A percentile compares a stretch with the other conserved stretches of the same genome.
Conservation (phyloP, 2,329 filamentous ascomycete genomes). For the Dothistroma pini region DNA sequence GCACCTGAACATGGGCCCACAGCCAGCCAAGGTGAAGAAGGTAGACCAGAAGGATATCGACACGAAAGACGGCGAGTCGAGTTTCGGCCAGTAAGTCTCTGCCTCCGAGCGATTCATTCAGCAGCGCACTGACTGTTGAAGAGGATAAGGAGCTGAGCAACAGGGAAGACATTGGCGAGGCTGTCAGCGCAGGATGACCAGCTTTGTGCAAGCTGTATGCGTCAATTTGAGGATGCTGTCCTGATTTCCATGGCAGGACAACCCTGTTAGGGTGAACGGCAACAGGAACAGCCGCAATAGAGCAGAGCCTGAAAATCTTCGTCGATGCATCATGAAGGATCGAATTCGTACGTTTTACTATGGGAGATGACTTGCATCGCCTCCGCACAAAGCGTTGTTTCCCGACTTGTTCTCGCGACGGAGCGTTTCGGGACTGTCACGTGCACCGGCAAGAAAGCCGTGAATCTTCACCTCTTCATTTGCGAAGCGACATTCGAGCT, state of each 20-base stretch:
- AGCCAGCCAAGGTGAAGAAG: conserved; percentile 67
- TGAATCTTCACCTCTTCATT: background rate
- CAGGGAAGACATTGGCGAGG: background rate
- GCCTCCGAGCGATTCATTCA: too few relatives aligned
- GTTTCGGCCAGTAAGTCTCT: conserved; percentile 48
- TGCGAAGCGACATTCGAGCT: background rate
- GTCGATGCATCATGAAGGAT: background rate
- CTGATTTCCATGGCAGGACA: background rate
- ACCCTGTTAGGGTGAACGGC: background rate
- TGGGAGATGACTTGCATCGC: background rate
- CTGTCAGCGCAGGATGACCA: background rate
- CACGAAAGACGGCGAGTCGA: conserved; percentile 61
- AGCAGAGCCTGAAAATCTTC: conserved; percentile 6
- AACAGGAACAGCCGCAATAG: background rate
- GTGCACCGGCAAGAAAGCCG: background rate
- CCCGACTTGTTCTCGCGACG: background rate
- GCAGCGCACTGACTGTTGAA: background rate
- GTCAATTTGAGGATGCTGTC: background rate
- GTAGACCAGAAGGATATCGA: conserved; percentile 67
- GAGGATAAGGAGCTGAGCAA: conserved; percentile 12
- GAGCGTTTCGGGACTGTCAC: background rate
- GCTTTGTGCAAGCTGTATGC: background rate
- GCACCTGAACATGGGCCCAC: conserved; percentile 71
- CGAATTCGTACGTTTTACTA: background rate
- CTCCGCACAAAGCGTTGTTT: background rate